These are phyloP conservation scores for Setaria italica DNA, from an alignment of 202 grass and related monocot genomes.

Conservation along the genomic window DNA sequence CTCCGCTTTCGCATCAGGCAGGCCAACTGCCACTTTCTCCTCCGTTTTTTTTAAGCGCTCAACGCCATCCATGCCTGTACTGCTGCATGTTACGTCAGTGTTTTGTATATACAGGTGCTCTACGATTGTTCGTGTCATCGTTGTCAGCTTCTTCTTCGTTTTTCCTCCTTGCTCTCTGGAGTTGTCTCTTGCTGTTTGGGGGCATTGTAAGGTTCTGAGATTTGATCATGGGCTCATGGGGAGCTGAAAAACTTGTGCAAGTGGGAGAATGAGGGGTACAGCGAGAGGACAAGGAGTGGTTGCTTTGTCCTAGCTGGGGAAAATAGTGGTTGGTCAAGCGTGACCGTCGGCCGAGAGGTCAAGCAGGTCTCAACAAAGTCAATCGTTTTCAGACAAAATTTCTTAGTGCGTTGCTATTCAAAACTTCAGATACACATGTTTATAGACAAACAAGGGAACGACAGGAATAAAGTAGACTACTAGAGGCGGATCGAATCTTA, in stretches of 20 bases:
- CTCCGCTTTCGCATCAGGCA: constrained; percentile 8
- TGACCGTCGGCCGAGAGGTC: constrained; percentile 37
- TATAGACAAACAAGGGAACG: not conserved
- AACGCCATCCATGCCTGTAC: not conserved
- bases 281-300: constrained; percentile 50
- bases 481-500: not conserved
- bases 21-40: constrained; percentile 58
- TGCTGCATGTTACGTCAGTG: not conserved
- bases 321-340: constrained; percentile 46
- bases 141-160: constrained; percentile 19
- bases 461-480: not conserved
- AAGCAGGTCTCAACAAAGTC: constrained; percentile 42
- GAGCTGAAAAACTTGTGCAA: not conserved
- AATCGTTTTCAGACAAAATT: constrained; percentile 23
- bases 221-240: not conserved
- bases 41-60: not conserved
- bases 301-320: constrained; percentile 19
- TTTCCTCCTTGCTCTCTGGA: not conserved
- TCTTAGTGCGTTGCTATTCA: too few species aligned
- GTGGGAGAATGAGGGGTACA: constrained; percentile 28
- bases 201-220: not conserved
- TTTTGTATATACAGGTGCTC: not conserved
- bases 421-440: not conserved
- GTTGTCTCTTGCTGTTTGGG: constrained; percentile 41
- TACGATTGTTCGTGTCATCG: not conserved